Base-by-base conservation (phyloP, 1,139 yeast genomes). In the Kodamaea alishanica region DNA sequence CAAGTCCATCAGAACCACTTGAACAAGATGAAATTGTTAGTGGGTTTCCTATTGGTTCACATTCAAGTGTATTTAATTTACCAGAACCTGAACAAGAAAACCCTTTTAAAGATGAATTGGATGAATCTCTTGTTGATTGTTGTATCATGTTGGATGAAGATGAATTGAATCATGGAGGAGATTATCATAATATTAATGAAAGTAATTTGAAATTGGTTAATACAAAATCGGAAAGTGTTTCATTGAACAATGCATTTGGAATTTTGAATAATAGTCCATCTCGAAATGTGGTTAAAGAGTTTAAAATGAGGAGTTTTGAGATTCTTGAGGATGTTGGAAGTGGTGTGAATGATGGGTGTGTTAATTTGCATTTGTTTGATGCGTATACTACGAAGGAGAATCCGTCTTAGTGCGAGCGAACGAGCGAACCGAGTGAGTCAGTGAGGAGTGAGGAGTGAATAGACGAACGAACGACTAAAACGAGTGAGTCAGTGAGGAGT, bases 351-450 rank as follows among this genome's bases (percentile, higher is more conserved):
- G 89, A 83, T 49, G 80, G 82, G 1, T 79, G 89, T 24, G 60
- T 86, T 22, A 84, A 84, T 52, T 63, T 89, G 39, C 82, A 84
- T 45, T 63, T 84, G 42, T 88, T 90, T 56, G 92, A 84, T 49
- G 82, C 92, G 1, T 77, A 81, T 36, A 68, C 79, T 9, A 87
- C 87, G 33, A 75, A 71, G 46, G 82, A 79, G 51, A 85, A 86
- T 50, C 90, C 89, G 1, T 66, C 72, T 37, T 75, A 53, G 52
- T 24, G 11, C 11, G 6, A 12, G 4, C 20, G 20, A 15, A 15
- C 20, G 20, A 15, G 4, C 20, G 20, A 15, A 15, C 4, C 20
- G 20, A 15, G 20, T 15, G 20, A 15, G 20, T 15, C 4, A 15
- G 20, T 15, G 20, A 15, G 20, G 20, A 15, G 20, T 15, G 20